Evolutionary conservation across 768 basidiomycete species (phyloP).

Genomic region (Tephrocybe sp.): DNA sequence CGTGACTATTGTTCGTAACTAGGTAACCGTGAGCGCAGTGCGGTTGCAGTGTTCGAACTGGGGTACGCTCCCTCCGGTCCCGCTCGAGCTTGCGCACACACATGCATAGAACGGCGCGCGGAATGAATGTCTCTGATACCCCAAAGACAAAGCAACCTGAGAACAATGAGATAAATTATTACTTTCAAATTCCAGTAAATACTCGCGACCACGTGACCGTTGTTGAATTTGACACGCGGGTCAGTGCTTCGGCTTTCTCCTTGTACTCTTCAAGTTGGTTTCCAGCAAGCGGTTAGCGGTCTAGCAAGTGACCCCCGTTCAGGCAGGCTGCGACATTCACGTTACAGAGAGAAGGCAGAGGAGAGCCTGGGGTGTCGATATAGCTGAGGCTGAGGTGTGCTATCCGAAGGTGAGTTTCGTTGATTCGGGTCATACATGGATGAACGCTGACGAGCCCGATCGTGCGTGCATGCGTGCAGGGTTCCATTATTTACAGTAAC

Average conservation of each 20-base stretch:
- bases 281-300: conserved; percentile 10
- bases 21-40: too few relatives aligned
- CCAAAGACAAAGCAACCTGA: too few relatives aligned
- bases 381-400: conserved; percentile 16
- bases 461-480: background rate
- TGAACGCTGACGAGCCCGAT: background rate
- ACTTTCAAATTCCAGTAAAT: too few relatives aligned
- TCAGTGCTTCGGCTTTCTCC: conserved; percentile 2
- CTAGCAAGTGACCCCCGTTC: conserved; percentile 15
- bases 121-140: too few relatives aligned
- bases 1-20: conserved; percentile 17
- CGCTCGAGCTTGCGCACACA: too few relatives aligned
- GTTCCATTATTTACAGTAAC: conserved; percentile 16
- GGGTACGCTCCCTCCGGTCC: too few relatives aligned
- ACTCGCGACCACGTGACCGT: conserved; percentile 16
- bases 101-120: too few relatives aligned
- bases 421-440: background rate
- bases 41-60: too few relatives aligned
- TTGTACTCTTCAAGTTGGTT: conserved; percentile 15
- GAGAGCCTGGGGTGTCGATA: conserved; percentile 16
- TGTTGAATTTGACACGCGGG: conserved; percentile 13
- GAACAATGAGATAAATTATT: too few relatives aligned
- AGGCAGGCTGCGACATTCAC: conserved; percentile 9
- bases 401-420: conserved; percentile 11
- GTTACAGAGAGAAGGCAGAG: background rate